Base-by-base conservation (phyloP, 495 filamentous ascomycete genomes). In the Delitschia confertaspora region DNA sequence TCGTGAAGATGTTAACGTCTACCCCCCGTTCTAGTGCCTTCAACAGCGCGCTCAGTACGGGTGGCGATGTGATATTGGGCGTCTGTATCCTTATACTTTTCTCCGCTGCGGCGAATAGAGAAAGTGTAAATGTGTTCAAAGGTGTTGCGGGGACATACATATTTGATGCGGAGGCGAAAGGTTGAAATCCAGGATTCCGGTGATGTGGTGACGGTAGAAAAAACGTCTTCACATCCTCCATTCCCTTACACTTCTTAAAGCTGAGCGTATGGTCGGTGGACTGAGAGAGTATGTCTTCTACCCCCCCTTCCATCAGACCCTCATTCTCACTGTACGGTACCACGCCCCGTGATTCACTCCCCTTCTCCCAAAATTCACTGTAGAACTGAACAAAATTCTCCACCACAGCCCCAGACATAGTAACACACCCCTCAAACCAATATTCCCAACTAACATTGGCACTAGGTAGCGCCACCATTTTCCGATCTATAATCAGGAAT, bases 391-490 rank as follows among this genome's bases (percentile, higher is more conserved):
- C 29, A 11, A 85, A 67, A n/a, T 66, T 55, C 10, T 36, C 34
- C 4, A 79, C 71, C 0, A 75, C 65, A 0, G 66, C 64, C 1
- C 82, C 83, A 4, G 61, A 65, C 17, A 85, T 51, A 31, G 74
- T 69, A 6, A 83, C 60, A 40, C 75, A 81, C 2, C 78, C 78
- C 60, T 86, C 83, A 20, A 85, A 69, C 83, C 83, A 88, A 10
- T 69, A 48, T 57, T 85, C 83, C 76, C 77, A 84, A 53, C 79
- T 84, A 1, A 88, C 72, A 57, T 88, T 88, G 53, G 77, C 80
- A 51, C 78, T 82, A 0, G 80, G 80, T 8, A 85, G 55, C 26
- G 74, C 70, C 2, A 76, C 76, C 1, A 53, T 66, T 25, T 68
- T 54, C 6, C 80, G 67, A 53, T 88, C 83, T 10, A 87, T 60